Conservation (phyloP, 495 filamentous ascomycete species). For the Chaetomium tenue region DNA sequence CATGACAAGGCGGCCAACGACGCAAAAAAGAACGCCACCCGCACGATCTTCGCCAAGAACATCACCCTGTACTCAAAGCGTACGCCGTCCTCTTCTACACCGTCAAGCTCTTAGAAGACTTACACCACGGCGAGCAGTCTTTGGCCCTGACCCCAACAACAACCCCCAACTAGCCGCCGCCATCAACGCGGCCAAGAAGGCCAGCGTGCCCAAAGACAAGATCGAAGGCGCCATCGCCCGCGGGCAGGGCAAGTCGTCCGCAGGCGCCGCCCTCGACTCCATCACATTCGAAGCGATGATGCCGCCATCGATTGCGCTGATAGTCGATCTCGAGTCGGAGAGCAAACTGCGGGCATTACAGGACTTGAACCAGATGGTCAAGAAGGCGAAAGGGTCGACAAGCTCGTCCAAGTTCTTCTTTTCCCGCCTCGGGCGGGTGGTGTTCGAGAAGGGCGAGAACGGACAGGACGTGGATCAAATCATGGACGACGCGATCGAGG, state of each 20-base stretch:
- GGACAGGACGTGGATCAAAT: constrained; percentile 66
- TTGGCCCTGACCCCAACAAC: constrained; percentile 65
- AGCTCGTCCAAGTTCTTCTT: constrained; percentile 83
- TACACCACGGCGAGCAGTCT: constrained; percentile 38
- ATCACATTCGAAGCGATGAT: constrained; percentile 81
- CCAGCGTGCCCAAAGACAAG: constrained; percentile 73
- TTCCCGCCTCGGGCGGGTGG: constrained; percentile 67
- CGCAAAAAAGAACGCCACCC: constrained; percentile 51
- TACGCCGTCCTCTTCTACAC: constrained; percentile 32
- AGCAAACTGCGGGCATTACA: constrained; percentile 68
- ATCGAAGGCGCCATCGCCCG: constrained; percentile 84
- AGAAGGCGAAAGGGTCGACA: constrained; percentile 62
- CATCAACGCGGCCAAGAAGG: constrained; percentile 80
- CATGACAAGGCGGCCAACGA: constrained; percentile 90
- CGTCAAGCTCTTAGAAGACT: constrained; percentile 20
- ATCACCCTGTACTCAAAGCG: constrained; percentile 54
- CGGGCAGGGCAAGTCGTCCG: constrained; percentile 75
- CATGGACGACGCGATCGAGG: constrained; percentile 81
- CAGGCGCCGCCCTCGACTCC: constrained; percentile 68
- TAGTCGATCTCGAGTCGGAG: constrained; percentile 77
- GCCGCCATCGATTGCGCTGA: constrained; percentile 70
- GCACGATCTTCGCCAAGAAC: constrained; percentile 47
- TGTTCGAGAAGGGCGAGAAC: constrained; percentile 59
- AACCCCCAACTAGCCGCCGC: constrained; percentile 72
- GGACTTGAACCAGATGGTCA: constrained; percentile 66